Conservation (phyloP, 106 monocot genomes). For the Allium sativum region DNA sequence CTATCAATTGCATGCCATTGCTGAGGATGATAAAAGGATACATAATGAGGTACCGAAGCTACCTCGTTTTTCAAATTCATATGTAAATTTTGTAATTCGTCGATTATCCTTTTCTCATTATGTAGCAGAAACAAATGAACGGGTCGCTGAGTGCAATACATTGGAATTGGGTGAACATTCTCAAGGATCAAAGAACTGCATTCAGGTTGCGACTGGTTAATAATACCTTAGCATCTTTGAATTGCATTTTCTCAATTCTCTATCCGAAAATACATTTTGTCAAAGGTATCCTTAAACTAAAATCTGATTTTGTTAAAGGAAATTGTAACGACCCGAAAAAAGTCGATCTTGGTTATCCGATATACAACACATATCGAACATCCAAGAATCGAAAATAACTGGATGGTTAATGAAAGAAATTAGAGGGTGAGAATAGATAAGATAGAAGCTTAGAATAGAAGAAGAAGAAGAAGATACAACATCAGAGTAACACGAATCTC, state of each 20-base stretch:
- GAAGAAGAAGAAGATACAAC: no score
- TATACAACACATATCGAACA: no score
- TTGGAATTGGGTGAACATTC: neutral
- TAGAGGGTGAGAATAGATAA: no score
- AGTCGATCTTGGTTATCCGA: no score
- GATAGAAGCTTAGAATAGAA: no score
- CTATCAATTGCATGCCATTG: neutral
- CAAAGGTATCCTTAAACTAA: no score
- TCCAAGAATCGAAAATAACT: no score
- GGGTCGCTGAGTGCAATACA: neutral
- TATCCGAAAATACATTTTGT: no score
- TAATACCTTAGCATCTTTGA: neutral
- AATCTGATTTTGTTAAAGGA: no score
- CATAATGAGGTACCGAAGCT: neutral
- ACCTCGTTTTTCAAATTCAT: neutral
- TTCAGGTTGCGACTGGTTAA: neutral
- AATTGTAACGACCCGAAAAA: no score
- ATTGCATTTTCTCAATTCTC: neutral
- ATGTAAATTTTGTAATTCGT: neutral
- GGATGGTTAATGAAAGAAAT: no score
- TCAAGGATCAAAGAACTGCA: neutral
- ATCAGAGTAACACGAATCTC: no score
- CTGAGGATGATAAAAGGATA: neutral
- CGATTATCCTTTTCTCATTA: neutral
- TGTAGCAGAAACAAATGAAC: constrained; percentile 3